Evolutionary conservation across 208 protist genomes (phyloP).

Genomic region (Trichomonas vaginalis): DNA sequence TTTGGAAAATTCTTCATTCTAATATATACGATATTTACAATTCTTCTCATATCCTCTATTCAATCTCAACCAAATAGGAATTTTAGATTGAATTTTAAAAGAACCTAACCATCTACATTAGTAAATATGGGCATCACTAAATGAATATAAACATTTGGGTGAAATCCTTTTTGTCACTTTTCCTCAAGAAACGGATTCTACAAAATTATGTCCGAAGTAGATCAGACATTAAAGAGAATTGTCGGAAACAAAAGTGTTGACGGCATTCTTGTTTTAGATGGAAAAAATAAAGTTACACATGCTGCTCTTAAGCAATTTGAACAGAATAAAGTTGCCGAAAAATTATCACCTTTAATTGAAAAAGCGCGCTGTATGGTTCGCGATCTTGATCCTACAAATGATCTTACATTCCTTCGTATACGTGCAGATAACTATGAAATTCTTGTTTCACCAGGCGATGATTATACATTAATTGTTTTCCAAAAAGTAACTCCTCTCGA

Average conservation of each 20-base stretch:
- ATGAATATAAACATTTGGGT: too few relatives aligned
- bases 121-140: too few relatives aligned
- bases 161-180: neutral
- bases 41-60: too few relatives aligned
- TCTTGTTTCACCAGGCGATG: neutral
- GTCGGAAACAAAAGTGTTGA: neutral
- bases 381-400: neutral
- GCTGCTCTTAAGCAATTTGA: neutral
- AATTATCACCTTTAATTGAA: neutral
- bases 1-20: too few relatives aligned
- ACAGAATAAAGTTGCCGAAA: neutral
- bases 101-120: too few relatives aligned
- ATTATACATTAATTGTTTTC: neutral
- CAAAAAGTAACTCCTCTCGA: neutral
- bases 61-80: too few relatives aligned
- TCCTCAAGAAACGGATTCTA: too few relatives aligned
- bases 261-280: neutral
- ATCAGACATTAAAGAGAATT: neutral
- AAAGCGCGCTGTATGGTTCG: neutral
- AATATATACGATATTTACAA: too few relatives aligned
- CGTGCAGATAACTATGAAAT: neutral
- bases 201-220: conserved; percentile 12
- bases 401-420: neutral
- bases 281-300: neutral
- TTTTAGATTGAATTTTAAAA: too few relatives aligned